These are phyloP conservation scores for Carex cristatella DNA, from an alignment of 176 grass and related monocot species.

Conservation along the genomic window DNA sequence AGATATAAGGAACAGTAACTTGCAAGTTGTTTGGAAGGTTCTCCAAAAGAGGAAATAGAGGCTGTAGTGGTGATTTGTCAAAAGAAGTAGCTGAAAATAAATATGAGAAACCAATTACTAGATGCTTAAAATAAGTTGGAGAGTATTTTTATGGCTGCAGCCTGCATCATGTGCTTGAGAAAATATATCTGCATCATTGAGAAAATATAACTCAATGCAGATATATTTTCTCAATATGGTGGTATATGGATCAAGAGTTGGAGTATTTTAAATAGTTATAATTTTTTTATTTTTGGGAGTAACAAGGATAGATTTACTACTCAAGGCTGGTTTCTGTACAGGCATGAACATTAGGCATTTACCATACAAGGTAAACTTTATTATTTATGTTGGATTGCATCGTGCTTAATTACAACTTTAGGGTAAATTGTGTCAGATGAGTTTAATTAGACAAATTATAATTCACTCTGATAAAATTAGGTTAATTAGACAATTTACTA, in stretches of 20 bases:
- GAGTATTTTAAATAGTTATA: not conserved
- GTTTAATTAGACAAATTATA: not conserved
- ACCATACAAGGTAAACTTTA: not conserved
- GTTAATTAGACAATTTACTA: not conserved
- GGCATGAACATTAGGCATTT: not conserved
- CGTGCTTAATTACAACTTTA: not conserved
- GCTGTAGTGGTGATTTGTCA: constrained; percentile 53
- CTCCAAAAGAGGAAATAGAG: constrained; percentile 71
- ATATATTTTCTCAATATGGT: not conserved
- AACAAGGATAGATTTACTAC: not conserved
- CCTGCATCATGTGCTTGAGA: not conserved
- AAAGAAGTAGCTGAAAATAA: constrained; percentile 72
- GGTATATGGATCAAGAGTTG: not conserved
- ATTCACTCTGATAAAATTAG: not conserved
- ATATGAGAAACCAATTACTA: constrained; percentile 3
- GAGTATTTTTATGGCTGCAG: not conserved
- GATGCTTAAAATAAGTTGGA: not conserved
- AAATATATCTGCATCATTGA: no score
- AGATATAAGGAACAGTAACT: constrained; percentile 63
- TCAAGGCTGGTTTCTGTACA: not conserved
- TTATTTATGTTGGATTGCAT: not conserved
- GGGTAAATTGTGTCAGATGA: not conserved
- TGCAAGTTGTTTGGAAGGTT: constrained; percentile 74
- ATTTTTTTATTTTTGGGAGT: not conserved
- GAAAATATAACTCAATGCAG: not conserved